These are phyloP conservation scores for Blumeriella jaapii DNA, from an alignment of 2,329 filamentous ascomycete genomes.

Conservation along the genomic window DNA sequence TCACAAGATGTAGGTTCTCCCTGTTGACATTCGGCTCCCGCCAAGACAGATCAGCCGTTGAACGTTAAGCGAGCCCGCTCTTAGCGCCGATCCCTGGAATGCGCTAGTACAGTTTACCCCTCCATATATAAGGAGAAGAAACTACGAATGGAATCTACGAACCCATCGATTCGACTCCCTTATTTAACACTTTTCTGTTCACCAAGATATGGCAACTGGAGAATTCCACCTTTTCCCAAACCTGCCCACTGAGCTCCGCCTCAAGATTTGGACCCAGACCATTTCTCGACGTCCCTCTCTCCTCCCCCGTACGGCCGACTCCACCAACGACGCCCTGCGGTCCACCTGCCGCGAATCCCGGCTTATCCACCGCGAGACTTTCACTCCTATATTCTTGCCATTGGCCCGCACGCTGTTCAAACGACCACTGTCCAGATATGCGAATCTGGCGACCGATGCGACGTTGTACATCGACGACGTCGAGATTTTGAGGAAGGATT, in stretches of 20 bases:
- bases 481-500: constrained; percentile 1
- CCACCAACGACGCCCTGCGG: not conserved
- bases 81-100: not conserved
- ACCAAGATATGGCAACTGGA: not conserved
- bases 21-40: too few relatives aligned
- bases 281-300: constrained; percentile 1
- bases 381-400: not conserved
- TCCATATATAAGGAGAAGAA: too few relatives aligned
- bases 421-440: constrained; percentile 1
- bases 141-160: too few relatives aligned
- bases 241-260: constrained; percentile 4
- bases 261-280: constrained; percentile 1
- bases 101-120: not conserved
- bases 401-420: not conserved
- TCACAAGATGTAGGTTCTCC: too few relatives aligned
- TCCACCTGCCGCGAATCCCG: constrained; percentile 3
- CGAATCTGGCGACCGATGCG: not conserved
- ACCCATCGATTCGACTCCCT: not conserved
- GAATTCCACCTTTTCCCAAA: constrained; percentile 2
- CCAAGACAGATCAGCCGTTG: too few relatives aligned
- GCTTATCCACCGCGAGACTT: constrained; percentile 1
- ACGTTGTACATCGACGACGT: constrained; percentile 6
- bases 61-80: too few relatives aligned
- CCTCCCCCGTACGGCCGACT: constrained; percentile 1
- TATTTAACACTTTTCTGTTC: not conserved